Conservation (phyloP, 192 early-diverging fungal genomes). For the Ramicandelaber brevisporus region DNA sequence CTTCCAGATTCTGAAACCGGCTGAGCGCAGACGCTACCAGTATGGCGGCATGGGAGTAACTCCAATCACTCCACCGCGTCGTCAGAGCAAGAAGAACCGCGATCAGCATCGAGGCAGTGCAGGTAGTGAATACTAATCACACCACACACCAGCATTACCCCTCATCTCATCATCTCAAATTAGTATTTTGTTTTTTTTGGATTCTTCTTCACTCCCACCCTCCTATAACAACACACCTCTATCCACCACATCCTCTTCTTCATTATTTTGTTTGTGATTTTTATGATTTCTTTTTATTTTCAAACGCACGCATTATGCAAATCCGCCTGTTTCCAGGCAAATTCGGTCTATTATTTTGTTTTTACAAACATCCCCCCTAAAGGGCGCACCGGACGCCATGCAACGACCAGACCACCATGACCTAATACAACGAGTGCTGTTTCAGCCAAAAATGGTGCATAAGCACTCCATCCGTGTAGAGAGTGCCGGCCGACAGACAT, state of each 20-base stretch:
- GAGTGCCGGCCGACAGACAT: not conserved
- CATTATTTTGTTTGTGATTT: conserved; percentile 1
- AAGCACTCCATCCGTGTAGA: too few species aligned
- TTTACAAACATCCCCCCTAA: too few species aligned
- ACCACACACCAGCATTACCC: conserved; percentile 1
- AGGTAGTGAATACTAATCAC: conserved; percentile 3
- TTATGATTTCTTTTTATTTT: conserved; percentile 1
- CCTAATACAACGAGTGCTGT: not conserved
- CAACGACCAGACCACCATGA: not conserved
- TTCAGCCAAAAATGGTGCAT: not conserved
- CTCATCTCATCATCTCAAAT: conserved; percentile 1
- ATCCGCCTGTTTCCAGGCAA: not conserved
- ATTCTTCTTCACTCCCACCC: conserved; percentile 2
- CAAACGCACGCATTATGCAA: not conserved
- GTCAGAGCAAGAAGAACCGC: conserved; percentile 36
- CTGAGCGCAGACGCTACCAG: conserved; percentile 65
- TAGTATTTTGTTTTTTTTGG: conserved; percentile 1
- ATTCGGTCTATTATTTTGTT: not conserved
- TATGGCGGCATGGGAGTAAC: conserved; percentile 43
- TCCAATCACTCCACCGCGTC: conserved; percentile 49
- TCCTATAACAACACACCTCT: conserved; percentile 2
- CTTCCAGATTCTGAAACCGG: conserved; percentile 90
- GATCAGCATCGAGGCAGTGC: too few species aligned
- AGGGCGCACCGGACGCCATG: too few species aligned
- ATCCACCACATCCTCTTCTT: conserved; percentile 2